phyloP scores from a whole-genome alignment of 2,329 filamentous ascomycete genomes.

The Colletotrichum somersetense region DNA sequence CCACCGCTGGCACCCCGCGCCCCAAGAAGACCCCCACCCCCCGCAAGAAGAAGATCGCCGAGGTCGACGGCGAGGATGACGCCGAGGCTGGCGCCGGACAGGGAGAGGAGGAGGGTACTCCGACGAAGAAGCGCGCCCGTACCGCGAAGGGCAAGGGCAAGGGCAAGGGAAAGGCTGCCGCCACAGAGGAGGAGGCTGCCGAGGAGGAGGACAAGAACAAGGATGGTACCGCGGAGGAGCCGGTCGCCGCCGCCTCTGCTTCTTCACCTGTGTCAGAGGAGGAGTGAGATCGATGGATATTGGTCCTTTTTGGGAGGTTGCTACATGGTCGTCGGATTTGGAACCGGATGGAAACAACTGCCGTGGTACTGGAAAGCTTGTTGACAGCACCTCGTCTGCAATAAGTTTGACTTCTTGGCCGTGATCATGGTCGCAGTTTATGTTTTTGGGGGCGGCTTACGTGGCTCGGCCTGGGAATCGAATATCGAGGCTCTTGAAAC shows the following conservation, averaged over 20 bases:
- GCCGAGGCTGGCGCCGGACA: background rate
- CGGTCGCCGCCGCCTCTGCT: background rate
- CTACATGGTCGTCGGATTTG: background rate
- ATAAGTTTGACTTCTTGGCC: no score
- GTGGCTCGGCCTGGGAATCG: no score
- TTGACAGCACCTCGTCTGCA: background rate
- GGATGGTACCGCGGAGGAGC: background rate
- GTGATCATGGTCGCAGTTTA: no score
- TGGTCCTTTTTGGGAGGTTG: no score
- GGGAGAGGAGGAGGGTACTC: constrained; percentile 13
- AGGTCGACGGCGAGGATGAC: background rate
- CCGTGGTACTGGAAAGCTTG: background rate
- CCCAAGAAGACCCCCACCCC: constrained; percentile 23
- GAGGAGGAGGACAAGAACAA: background rate
- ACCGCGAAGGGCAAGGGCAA: constrained; percentile 8
- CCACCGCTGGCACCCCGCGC: background rate
- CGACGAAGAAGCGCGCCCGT: constrained; percentile 32
- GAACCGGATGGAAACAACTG: background rate
- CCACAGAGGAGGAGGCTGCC: background rate
- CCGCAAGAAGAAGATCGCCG: constrained; percentile 33
- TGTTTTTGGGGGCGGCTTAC: no score
- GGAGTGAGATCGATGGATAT: background rate
- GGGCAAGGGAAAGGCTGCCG: constrained; percentile 5
- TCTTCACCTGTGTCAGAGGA: background rate
- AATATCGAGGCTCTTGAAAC: no score